Base-by-base conservation (phyloP, 352 stramenopile species). In the Globisporangium orthogonon region DNA sequence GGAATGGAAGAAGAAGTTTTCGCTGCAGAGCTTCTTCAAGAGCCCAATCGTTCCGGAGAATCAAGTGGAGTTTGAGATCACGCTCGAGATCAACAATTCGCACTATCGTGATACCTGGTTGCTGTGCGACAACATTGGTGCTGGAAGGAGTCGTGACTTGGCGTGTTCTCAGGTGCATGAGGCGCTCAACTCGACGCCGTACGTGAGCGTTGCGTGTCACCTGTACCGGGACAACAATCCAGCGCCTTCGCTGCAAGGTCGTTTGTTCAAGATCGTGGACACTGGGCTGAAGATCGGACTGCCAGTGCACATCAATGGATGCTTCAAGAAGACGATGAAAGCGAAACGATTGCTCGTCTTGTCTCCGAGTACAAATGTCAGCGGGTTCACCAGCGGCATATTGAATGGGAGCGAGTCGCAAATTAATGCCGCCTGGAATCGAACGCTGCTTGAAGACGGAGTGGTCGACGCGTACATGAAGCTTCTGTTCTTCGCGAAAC, bases 1-100 rank as follows among this genome's bases (percentile, higher is more conserved):
- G 29, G 79, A 92, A 35, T 92, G 83, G 83, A 86, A 86, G 60
- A 87, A 86, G 43, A 88, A 87, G 49, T 89, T 87, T 37, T 84
- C 64, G 1, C 64, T 91, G 7, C 79, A 88, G 30, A 88, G 76
- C 55, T 88, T 91, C 59, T 91, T 91, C 60, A 89, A 87, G 50
- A 77, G 62, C 18, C 63, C 68, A 7, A 63, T 83, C 9, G 75
- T 66, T 0, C 81, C 77, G 30, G 77, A 88, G 58, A 87, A 76
- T 44, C 71, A 85, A 67, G 56, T 91, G 44, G 73, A 88, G 60
- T 89, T 89, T 46, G 58, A 56, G 0, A 64, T 92, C n/a, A 70
- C 73, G 30, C 44, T 90, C 14, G 79, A 88, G 31, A 53, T 87
- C 11, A 76, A 90, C 53, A 88, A 90, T 54, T 52, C 47, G 11